Conservation (phyloP, 2,329 filamentous ascomycete genomes). For the Trichophyton schoenleinii region DNA sequence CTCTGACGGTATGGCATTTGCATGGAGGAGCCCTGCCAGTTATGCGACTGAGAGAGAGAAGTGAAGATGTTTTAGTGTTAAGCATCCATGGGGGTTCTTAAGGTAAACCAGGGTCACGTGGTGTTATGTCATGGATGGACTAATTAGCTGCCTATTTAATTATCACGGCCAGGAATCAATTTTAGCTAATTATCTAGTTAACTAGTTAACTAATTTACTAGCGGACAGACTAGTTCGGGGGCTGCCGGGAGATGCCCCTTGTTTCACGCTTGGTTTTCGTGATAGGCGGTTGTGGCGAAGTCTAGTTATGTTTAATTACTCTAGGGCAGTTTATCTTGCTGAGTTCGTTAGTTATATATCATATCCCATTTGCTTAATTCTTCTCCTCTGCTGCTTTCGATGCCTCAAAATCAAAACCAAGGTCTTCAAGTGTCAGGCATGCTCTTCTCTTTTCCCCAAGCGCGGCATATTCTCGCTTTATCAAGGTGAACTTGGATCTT, state of each 20-base stretch:
- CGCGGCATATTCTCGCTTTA: slow-evolving; percentile 59
- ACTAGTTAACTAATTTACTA: too few species aligned
- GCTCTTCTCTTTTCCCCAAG: slow-evolving; percentile 44
- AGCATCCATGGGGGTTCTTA: neutral
- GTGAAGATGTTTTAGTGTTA: neutral
- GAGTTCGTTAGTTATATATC: neutral
- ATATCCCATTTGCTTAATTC: neutral
- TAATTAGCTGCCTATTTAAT: too few species aligned
- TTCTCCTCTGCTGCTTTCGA: slow-evolving; percentile 17
- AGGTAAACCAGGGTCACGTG: neutral
- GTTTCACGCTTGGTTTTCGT: too few species aligned
- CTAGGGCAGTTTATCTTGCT: too few species aligned
- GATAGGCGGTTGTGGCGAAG: too few species aligned
- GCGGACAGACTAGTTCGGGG: too few species aligned
- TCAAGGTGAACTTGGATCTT: slow-evolving; percentile 52
- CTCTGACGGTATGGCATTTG: neutral
- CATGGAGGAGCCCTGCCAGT: neutral
- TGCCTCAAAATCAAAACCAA: slow-evolving; percentile 53
- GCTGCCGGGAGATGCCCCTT: too few species aligned
- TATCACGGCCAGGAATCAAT: too few species aligned
- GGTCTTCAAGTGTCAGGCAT: slow-evolving; percentile 54
- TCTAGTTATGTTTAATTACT: too few species aligned
- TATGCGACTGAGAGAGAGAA: too few species aligned
- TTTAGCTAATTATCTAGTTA: too few species aligned
- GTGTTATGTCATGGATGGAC: neutral